A percentile compares a stretch with the other conserved stretches of the same genome.
Evolutionary conservation across 768 basidiomycete species (phyloP).

Genomic region (Leccinum olivaceopallidum): DNA sequence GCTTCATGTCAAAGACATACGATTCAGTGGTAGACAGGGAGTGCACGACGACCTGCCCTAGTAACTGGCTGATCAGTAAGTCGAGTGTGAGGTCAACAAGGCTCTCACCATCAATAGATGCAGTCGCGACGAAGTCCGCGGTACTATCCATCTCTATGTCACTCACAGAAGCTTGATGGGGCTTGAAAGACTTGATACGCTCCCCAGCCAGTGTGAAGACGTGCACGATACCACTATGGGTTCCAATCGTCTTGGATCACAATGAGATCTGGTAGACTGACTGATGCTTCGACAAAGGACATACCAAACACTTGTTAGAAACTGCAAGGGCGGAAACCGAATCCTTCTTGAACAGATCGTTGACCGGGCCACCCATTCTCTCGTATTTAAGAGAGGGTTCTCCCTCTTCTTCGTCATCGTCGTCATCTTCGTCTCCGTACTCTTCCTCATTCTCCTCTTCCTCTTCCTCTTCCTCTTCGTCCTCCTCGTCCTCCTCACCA

Average conservation of each 20-base stretch:
- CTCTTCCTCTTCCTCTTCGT: conserved; percentile 20
- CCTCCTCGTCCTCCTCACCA: conserved; percentile 11
- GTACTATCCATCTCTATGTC: conserved; percentile 85
- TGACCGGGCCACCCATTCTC: conserved; percentile 68
- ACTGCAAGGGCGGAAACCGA: conserved; percentile 82
- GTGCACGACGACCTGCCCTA: too few species aligned
- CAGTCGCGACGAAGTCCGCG: conserved; percentile 87
- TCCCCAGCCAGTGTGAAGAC: conserved; percentile 77
- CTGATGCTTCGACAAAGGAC: conserved; percentile 2
- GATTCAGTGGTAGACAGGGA: too few species aligned
- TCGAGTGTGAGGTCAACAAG: conserved; percentile 42
- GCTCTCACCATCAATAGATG: conserved; percentile 85
- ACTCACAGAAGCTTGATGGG: conserved; percentile 83
- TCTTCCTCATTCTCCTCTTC: conserved; percentile 35
- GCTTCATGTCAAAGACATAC: conserved; percentile 62
- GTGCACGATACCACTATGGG: conserved; percentile 91
- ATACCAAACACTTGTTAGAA: conserved; percentile 71
- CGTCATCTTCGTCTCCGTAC: conserved; percentile 51
- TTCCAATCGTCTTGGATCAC: conserved; percentile 74
- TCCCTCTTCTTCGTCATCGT: conserved; percentile 78
- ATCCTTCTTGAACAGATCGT: conserved; percentile 84
- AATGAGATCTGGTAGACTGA: background rate
- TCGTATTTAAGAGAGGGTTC: conserved; percentile 93
- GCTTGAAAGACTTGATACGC: conserved; percentile 86
- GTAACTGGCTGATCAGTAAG: conserved; percentile 26